These are phyloP conservation scores for Peziza echinospora DNA, from an alignment of 495 filamentous ascomycete genomes.

Conservation along the genomic window DNA sequence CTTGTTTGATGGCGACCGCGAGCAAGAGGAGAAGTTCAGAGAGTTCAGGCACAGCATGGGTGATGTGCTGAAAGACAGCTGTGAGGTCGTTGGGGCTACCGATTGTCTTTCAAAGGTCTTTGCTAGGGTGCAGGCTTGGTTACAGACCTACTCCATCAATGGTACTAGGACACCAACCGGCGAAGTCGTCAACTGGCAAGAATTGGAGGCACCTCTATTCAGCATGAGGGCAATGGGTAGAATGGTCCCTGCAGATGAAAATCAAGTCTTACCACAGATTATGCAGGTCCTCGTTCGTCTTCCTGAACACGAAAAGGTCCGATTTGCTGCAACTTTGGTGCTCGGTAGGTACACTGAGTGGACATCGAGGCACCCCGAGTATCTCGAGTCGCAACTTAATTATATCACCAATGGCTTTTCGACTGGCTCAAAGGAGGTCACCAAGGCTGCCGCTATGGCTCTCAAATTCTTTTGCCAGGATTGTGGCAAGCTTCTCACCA, in stretches of 20 bases:
- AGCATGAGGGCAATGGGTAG: constrained; percentile 90
- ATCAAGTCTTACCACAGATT: constrained; percentile 61
- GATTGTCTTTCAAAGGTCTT: constrained; percentile 80
- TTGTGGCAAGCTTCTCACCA: constrained; percentile 64
- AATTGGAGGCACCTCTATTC: constrained; percentile 86
- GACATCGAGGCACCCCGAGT: constrained; percentile 85
- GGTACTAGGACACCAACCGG: constrained; percentile 26
- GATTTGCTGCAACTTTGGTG: constrained; percentile 93
- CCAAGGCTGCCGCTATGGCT: constrained; percentile 74
- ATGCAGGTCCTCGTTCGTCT: constrained; percentile 86
- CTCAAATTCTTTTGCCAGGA: constrained; percentile 94
- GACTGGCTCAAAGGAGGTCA: constrained; percentile 63
- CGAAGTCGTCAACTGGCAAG: constrained; percentile 85
- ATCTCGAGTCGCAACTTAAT: constrained; percentile 71
- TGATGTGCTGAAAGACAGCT: constrained; percentile 92
- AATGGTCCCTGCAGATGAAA: constrained; percentile 82
- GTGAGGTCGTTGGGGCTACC: constrained; percentile 78
- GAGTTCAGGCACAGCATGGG: constrained; percentile 94
- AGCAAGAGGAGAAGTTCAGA: constrained; percentile 90
- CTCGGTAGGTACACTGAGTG: constrained; percentile 93
- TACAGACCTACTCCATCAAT: constrained; percentile 42
- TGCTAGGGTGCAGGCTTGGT: constrained; percentile 65
- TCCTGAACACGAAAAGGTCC: constrained; percentile 83
- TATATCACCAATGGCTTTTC: constrained; percentile 86
- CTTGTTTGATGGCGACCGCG: constrained; percentile 84